Evolutionary conservation across 2,329 filamentous ascomycete species (phyloP), one percentile per base, ranked within the genome.

Genomic region (Penicillium sp.): DNA sequence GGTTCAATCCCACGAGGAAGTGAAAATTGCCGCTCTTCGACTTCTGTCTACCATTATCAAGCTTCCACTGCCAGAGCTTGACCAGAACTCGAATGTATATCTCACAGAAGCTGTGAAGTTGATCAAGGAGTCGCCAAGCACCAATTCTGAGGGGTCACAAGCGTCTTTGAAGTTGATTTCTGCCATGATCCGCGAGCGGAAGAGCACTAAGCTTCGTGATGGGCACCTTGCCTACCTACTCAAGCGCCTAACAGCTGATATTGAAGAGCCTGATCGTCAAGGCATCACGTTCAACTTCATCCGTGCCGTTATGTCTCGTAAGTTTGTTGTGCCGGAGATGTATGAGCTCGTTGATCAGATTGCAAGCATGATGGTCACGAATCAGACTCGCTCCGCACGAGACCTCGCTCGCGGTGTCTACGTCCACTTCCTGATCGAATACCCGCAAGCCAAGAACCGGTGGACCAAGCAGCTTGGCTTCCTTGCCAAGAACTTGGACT

Each of bases 271-370:
- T 4, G 88, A 96, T 63, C 88, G 93, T 59, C 91, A 96, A 62
- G 93, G 96, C 65, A 86, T 96, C 43, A 95, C 92, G 0, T 99
- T 99, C 79, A 96, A 91, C 69, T 98, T 99, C 75, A 78, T 99
- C 57, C 89, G 93, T 43, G 90, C 92, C 1, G 87, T 98, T 26
- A 85, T 99, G 70, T 89, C 91, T 53, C 86, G 93, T 19, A 93
- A 90, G 71, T 82, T 98, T 44, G 85, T 96, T 67, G 92, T 96
- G 8, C 88, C 93, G 0, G 84, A 89, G 43, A 88, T 99, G 29
- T 99, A 99, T 71, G 93, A 98, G 69, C 88, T 90, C 9, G 84
- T 97, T 62, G 95, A 99, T 72, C 88, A 92, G 67, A 88, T 96
- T 29, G 91, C 92, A 47, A 88, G 85, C 3, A 89, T 97, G 72